phyloP scores from a whole-genome alignment of 1,284 basidiomycete species.

The Lentinula novae-zelandiae region DNA sequence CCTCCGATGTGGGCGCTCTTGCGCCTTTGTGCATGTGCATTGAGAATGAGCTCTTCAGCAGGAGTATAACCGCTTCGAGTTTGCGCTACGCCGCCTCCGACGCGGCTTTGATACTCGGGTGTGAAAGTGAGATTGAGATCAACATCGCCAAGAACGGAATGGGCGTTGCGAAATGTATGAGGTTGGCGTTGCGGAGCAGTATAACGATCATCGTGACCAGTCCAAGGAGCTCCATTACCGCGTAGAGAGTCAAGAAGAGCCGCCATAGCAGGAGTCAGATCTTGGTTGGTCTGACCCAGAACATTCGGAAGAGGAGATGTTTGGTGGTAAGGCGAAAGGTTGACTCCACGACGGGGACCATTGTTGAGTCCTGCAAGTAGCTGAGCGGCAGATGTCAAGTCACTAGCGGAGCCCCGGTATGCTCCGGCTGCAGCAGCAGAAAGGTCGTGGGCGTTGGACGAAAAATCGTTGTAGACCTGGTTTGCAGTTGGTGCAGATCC shows the following conservation, averaged over 20 bases:
- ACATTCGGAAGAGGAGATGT: slow-evolving; percentile 6
- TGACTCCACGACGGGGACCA: not conserved
- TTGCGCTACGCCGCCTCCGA: slow-evolving; percentile 26
- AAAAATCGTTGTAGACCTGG: slow-evolving; percentile 14
- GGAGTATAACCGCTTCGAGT: slow-evolving; percentile 61
- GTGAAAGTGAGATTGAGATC: slow-evolving; percentile 12
- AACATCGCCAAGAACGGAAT: slow-evolving; percentile 11
- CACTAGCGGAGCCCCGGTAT: slow-evolving; percentile 12
- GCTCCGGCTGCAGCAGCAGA: slow-evolving; percentile 6
- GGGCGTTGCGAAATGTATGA: not conserved
- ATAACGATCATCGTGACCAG: slow-evolving; percentile 11
- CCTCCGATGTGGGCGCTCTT: slow-evolving; percentile 20
- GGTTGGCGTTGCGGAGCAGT: not conserved
- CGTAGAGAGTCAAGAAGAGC: slow-evolving; percentile 36
- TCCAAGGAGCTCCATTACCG: slow-evolving; percentile 23
- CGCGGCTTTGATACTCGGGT: not conserved
- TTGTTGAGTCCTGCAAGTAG: slow-evolving; percentile 4
- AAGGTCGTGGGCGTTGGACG: slow-evolving; percentile 12
- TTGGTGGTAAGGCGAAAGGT: slow-evolving; percentile 6
- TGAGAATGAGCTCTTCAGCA: slow-evolving; percentile 63
- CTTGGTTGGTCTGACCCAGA: slow-evolving; percentile 3
- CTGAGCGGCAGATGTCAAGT: slow-evolving; percentile 5
- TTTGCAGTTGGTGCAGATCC: slow-evolving; percentile 12
- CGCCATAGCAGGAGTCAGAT: slow-evolving; percentile 35
- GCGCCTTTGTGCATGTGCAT: slow-evolving; percentile 39